Conservation (phyloP, 2,329 filamentous ascomycete species). For the Botrytis tulipae region DNA sequence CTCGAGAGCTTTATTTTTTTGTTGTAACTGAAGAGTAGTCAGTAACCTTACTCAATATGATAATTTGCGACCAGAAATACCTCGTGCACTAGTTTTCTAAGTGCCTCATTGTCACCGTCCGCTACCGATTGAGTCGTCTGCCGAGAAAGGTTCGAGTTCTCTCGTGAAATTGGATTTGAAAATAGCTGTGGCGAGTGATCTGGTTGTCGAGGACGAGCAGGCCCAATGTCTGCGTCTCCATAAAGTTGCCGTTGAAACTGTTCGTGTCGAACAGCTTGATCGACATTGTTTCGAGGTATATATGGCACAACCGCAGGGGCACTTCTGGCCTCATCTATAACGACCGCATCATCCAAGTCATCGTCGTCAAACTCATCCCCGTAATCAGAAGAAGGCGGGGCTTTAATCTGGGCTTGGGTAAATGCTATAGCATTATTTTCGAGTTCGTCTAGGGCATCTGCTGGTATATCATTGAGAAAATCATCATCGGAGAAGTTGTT, state of each 20-base stretch:
- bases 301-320: conserved; percentile 26
- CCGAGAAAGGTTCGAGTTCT: conserved; percentile 26
- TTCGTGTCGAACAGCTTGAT: conserved; percentile 27
- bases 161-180: conserved; percentile 15
- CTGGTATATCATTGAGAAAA: conserved; percentile 59
- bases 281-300: conserved; percentile 24
- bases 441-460: conserved; percentile 58
- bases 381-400: conserved; percentile 40
- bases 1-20: conserved; percentile 55
- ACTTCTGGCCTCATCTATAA: conserved; percentile 42
- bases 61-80: conserved; percentile 24
- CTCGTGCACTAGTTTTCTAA: conserved; percentile 34
- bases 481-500: conserved; percentile 66
- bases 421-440: conserved; percentile 62
- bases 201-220: conserved; percentile 23
- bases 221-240: conserved; percentile 16
- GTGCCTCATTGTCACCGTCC: conserved; percentile 25
- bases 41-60: conserved; percentile 11
- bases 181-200: conserved; percentile 12
- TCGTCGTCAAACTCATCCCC: conserved; percentile 40
- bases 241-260: conserved; percentile 32
- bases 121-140: conserved; percentile 25
- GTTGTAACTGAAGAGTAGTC: conserved; percentile 41
- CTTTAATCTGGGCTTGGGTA: conserved; percentile 42
- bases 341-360: conserved; percentile 54